These are phyloP conservation scores for Microascus cirrosus DNA, from an alignment of 2,329 filamentous ascomycete genomes.

Conservation along the genomic window DNA sequence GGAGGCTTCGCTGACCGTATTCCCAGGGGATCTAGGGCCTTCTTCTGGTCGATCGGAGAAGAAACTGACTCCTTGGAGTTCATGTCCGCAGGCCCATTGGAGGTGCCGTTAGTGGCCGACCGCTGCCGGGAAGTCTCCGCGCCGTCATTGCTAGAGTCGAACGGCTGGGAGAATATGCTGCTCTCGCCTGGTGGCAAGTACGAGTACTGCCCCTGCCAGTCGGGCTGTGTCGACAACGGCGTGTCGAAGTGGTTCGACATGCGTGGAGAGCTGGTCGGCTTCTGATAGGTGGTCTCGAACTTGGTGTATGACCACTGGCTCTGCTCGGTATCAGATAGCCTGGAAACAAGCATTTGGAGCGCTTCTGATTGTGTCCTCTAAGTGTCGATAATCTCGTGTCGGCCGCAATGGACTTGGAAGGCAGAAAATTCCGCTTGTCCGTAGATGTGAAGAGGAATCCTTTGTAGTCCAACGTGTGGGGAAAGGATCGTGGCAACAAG, in stretches of 20 bases:
- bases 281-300: constrained; percentile 33
- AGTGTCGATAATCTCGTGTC: not conserved
- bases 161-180: constrained; percentile 31
- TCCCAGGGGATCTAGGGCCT: constrained; percentile 26
- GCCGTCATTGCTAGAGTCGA: constrained; percentile 27
- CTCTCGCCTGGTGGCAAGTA: constrained; percentile 34
- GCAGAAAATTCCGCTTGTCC: not conserved
- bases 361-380: not conserved
- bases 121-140: constrained; percentile 23
- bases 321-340: constrained; percentile 40
- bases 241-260: constrained; percentile 47
- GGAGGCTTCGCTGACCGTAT: constrained; percentile 27
- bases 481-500: not conserved
- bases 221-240: constrained; percentile 40
- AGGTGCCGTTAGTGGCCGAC: constrained; percentile 17
- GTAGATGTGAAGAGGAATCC: not conserved
- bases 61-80: constrained; percentile 34
- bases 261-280: constrained; percentile 33
- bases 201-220: constrained; percentile 45
- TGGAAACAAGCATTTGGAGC: constrained; percentile 44
- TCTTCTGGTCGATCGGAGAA: constrained; percentile 6
- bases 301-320: constrained; percentile 44
- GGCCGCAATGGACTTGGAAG: not conserved
- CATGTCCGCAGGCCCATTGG: constrained; percentile 43
- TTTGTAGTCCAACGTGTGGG: not conserved